A percentile compares a stretch with the other conserved stretches of the same genome.
phyloP scores from a whole-genome alignment of 371 early-diverging fungal species.

The Mucor indicus region DNA sequence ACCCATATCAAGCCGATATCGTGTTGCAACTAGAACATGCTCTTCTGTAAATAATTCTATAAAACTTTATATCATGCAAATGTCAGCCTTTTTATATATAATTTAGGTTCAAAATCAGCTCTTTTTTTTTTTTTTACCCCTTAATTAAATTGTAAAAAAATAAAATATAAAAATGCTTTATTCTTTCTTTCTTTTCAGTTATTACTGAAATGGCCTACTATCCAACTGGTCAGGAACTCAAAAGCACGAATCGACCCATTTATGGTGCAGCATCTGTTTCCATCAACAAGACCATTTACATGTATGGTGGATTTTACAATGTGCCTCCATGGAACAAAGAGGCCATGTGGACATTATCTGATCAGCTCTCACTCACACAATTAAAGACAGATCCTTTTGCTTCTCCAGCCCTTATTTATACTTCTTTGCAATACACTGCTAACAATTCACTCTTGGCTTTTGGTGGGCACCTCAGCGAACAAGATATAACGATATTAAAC shows the following conservation, averaged over 20 bases:
- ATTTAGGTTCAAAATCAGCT: too few relatives aligned
- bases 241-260: conserved; percentile 25
- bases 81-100: too few relatives aligned
- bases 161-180: too few relatives aligned
- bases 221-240: conserved; percentile 25
- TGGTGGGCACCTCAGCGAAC: conserved; percentile 25
- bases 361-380: conserved; percentile 12
- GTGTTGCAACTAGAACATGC: too few relatives aligned
- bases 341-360: conserved; percentile 23
- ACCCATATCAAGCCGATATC: too few relatives aligned
- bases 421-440: conserved; percentile 9
- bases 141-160: too few relatives aligned
- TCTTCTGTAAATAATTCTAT: too few relatives aligned
- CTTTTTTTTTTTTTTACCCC: too few relatives aligned
- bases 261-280: conserved; percentile 23
- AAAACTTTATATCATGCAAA: too few relatives aligned
- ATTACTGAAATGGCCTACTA: too few relatives aligned
- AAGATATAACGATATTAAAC: not conserved
- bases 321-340: conserved; percentile 33
- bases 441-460: conserved; percentile 15
- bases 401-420: conserved; percentile 29
- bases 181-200: too few relatives aligned
- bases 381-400: conserved; percentile 27
- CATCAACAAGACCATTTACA: conserved; percentile 22
- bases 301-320: conserved; percentile 33